A percentile compares a stretch with the other conserved stretches of the same genome.
Conservation (phyloP, 2,329 filamentous ascomycete species). For the Pezicula carpinea region DNA sequence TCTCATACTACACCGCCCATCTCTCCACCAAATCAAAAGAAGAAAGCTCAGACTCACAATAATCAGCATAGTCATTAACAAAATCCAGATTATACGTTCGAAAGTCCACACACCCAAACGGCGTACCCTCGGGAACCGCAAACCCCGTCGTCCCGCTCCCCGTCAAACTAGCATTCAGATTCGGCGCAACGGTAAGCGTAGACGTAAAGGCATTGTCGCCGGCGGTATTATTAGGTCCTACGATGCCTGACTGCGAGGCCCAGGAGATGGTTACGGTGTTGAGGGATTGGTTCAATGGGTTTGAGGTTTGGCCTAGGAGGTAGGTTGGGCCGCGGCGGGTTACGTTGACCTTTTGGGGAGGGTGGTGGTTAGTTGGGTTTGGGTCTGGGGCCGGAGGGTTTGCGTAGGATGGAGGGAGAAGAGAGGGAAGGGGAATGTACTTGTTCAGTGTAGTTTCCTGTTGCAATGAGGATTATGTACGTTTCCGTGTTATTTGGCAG, state of each 20-base stretch:
- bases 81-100: conserved; percentile 65
- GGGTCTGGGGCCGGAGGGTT: too few species aligned
- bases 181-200: conserved; percentile 59
- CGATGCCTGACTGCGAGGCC: conserved; percentile 45
- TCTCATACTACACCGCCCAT: too few species aligned
- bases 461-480: conserved; percentile 54
- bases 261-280: conserved; percentile 54
- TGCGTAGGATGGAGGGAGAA: not conserved
- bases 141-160: conserved; percentile 59
- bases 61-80: conserved; percentile 51
- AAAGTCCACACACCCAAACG: conserved; percentile 60
- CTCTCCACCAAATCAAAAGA: not conserved
- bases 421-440: conserved; percentile 8
- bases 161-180: conserved; percentile 55
- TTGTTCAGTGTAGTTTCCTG: conserved; percentile 54
- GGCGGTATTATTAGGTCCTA: conserved; percentile 29
- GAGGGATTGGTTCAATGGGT: conserved; percentile 16
- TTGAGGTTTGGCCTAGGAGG: conserved; percentile 47
- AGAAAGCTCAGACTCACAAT: conserved; percentile 11
- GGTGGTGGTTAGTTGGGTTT: too few species aligned
- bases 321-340: conserved; percentile 57
- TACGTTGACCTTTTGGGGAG: conserved; percentile 57
- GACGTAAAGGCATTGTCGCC: conserved; percentile 59
- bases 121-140: conserved; percentile 53
- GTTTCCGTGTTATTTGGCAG: conserved; percentile 10